A percentile compares a stretch with the other conserved stretches of the same genome.
Conservation (phyloP, 768 basidiomycete species). For the Stropharia rugosoannulata region DNA sequence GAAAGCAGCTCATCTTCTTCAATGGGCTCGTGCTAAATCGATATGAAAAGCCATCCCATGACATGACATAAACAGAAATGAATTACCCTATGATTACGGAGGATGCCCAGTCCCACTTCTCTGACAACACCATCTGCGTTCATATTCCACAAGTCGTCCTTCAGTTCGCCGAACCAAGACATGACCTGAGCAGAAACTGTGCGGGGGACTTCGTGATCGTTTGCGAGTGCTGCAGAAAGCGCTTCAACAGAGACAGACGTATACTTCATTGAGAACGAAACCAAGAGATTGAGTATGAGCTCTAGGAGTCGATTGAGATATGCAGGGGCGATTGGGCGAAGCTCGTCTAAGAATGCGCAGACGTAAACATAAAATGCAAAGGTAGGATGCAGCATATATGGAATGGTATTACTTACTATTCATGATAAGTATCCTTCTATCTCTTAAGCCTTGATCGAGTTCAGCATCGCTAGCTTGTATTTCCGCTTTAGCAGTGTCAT, state of each 20-base stretch:
- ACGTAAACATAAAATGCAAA: not conserved
- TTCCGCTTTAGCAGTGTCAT: constrained; percentile 57
- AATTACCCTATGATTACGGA: constrained; percentile 59
- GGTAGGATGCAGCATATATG: no score
- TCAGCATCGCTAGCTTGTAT: constrained; percentile 87
- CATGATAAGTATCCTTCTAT: constrained; percentile 71
- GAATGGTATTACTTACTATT: constrained; percentile 45
- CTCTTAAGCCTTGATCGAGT: constrained; percentile 58
- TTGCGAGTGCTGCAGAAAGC: constrained; percentile 59
- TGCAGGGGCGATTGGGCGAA: constrained; percentile 68
- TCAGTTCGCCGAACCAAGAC: constrained; percentile 75
- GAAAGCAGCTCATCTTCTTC: constrained; percentile 51
- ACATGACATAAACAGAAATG: not conserved
- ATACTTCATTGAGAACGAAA: constrained; percentile 58
- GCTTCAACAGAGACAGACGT: constrained; percentile 54
- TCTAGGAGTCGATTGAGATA: constrained; percentile 74
- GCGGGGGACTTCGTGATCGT: constrained; percentile 71
- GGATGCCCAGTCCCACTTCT: constrained; percentile 76
- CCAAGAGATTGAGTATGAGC: constrained; percentile 69
- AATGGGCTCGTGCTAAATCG: constrained; percentile 56
- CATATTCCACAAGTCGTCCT: constrained; percentile 62
- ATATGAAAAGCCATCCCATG: not conserved
- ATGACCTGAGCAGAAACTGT: constrained; percentile 69
- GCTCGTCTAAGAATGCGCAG: constrained; percentile 43
- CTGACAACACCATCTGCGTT: constrained; percentile 59